Evolutionary conservation across 257 asterid genomes (phyloP), one percentile per base, ranked within the genome.

Genomic region (Anisodus acutangulus): DNA sequence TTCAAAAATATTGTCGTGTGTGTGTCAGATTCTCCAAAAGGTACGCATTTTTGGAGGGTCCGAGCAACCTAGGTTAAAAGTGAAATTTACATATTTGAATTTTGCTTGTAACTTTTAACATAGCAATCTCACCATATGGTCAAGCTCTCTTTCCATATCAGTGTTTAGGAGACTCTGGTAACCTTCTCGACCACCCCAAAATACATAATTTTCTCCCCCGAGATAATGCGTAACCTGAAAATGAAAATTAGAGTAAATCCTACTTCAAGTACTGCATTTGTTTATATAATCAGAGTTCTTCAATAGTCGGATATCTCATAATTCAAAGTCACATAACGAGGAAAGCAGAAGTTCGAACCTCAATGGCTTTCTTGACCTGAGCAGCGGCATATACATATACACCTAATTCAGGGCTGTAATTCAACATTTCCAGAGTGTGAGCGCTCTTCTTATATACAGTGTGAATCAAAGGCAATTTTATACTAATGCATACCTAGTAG

Each of bases 101-200:
- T 53, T 78, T 78, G 49, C 64, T 8, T 4, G 78, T 31, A 64
- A 26, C 12, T 47, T 17, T 49, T 19, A 31, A 22, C 35, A 49
- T 53, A 66, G 54, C 53, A 17, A 85, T 58, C 86, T 84, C 87
- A 97, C 99, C 98, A 97, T 81, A 85, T 97, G 99, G 86, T 95
- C 80, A 53, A 97, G 97, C 88, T 97, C 99, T 82, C 92, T 91
- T 88, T 95, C 98, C 99, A 97, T 95, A 86, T 97, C 97, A 11
- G 99, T 95, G 91, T 97, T 97, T 88, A 97, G 83, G 83, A 97
- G 99, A 83, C 94, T 85, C 85, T 95, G 99, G 86, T 97, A 97
- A 71, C 99, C 99, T 85, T 97, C 99, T 64, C 99, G 98, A 70
- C 99, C 99, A 83, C 99, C 99, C 99, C 99, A 94, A 86, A 93